Base-by-base conservation (phyloP, 1,284 basidiomycete species). In the Naganishia sp. region DNA sequence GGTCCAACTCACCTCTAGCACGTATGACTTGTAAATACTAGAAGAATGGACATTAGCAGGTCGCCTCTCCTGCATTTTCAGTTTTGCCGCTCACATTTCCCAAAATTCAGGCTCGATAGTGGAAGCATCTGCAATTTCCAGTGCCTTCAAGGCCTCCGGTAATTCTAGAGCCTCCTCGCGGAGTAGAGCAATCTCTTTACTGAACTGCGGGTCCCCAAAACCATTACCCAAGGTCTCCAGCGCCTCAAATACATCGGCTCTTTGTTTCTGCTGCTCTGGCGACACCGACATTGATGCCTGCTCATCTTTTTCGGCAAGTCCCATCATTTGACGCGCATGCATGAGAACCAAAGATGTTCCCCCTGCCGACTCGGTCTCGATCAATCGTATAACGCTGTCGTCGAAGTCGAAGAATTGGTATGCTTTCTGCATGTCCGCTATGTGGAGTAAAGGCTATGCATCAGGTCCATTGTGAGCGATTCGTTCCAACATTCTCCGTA, bases 21-120 rank as follows among this genome's bases (percentile, higher is more conserved):
- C 61, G 45, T 53, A 63, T 52, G 52, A 54, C 46, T 54, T 63
- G 32, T 53, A 54, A 23, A 63, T 47, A 28, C 61, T 54, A 42
- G 21, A 28, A 28, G 15, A 9, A 23, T 5, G 7, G 5, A 47
- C 21, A 11, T 49, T 6, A 42, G 15, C 13, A 52, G 18, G 3
- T 18, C 6, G 32, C 32, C 18, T 52, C 6, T 28, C 11, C 6
- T 35, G 15, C 23, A 10, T 10, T 10, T 50, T 50, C 51, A 45
- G 13, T 39, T 6, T 47, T 17, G n/a, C 18, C 23, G 53, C 65
- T 58, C 42, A 66, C 65, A 46, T 62, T 45, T 46, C 54, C 65
- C 65, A 66, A 32, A 61, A 50, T 39, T 66, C 65, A 11, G 57
- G 32, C 11, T 41, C 51, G 18, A 66, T 47, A 21, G 32, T 35